Conservation (phyloP, 2,329 filamentous ascomycete species). For the Phaeophleospora eucalypticola region DNA sequence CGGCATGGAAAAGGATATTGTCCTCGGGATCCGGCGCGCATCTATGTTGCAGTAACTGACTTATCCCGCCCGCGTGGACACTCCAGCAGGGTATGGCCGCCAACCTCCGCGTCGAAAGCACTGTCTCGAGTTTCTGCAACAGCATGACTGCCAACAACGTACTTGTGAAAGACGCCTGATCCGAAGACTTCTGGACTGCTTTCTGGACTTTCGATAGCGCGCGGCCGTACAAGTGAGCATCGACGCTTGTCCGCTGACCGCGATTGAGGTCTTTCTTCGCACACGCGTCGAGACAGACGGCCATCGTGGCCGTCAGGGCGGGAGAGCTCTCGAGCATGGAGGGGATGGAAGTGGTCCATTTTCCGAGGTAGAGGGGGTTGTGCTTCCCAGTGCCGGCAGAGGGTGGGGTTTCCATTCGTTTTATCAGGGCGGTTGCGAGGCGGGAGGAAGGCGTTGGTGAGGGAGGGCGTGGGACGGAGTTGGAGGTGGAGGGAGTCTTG, state of each 20-base stretch:
- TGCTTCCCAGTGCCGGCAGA: background rate
- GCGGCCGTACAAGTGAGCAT: background rate
- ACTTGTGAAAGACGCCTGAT: background rate
- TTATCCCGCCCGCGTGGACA: slow-evolving; percentile 3
- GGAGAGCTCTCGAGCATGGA: slow-evolving; percentile 1
- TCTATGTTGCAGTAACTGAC: background rate
- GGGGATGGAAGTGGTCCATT: background rate
- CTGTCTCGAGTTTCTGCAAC: background rate
- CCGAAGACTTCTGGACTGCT: background rate
- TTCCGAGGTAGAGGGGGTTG: slow-evolving; percentile 1
- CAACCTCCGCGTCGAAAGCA: background rate
- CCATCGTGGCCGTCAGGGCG: slow-evolving; percentile 1
- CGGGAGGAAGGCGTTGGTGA: background rate
- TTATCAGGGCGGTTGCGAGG: background rate
- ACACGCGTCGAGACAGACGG: slow-evolving; percentile 4
- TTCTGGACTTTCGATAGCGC: slow-evolving; percentile 1
- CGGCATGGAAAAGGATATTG: background rate
- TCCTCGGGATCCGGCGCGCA: background rate
- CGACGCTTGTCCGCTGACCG: background rate
- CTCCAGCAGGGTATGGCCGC: slow-evolving; percentile 3
- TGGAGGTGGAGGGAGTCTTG: background rate
- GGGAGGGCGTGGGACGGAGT: background rate
- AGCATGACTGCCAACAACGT: slow-evolving; percentile 2
- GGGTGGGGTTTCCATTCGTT: slow-evolving; percentile 1
- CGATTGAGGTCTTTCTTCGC: background rate